A percentile compares a stretch with the other conserved stretches of the same genome.
phyloP scores from a whole-genome alignment of 2,329 filamentous ascomycete genomes.

The Didymella keratinophila region DNA sequence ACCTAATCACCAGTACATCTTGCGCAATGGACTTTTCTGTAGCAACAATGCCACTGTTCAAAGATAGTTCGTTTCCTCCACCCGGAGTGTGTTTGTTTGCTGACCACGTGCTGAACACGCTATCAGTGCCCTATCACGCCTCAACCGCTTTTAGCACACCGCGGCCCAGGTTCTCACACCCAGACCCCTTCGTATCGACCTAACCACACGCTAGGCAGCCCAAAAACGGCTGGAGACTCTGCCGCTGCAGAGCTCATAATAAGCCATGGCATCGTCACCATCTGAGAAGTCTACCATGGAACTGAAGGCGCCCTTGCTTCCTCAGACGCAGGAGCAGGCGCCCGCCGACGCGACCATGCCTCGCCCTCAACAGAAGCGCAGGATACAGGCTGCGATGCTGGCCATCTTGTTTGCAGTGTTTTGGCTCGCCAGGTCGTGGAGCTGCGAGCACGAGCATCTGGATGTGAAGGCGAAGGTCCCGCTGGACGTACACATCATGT shows the following conservation, averaged over 20 bases:
- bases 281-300: constrained; percentile 33
- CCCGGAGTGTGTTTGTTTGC: background rate
- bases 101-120: constrained; percentile 17
- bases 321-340: constrained; percentile 24
- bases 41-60: background rate
- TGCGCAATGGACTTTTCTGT: constrained; percentile 1
- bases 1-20: constrained; percentile 9
- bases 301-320: constrained; percentile 42
- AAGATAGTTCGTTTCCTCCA: background rate
- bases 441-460: constrained; percentile 37
- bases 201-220: constrained; percentile 8
- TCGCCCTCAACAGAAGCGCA: constrained; percentile 29
- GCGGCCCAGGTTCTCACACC: constrained; percentile 7
- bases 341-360: constrained; percentile 28
- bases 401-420: constrained; percentile 43
- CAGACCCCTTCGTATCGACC: constrained; percentile 17
- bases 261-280: constrained; percentile 11
- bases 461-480: constrained; percentile 63
- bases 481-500: constrained; percentile 93
- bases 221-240: constrained; percentile 9
- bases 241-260: constrained; percentile 12
- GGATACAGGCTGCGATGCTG: constrained; percentile 38
- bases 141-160: constrained; percentile 15
- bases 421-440: constrained; percentile 40
- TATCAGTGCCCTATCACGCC: constrained; percentile 17